These are phyloP conservation scores for Monosporascus sp. DNA, from an alignment of 2,329 filamentous ascomycete species.

Conservation along the genomic window DNA sequence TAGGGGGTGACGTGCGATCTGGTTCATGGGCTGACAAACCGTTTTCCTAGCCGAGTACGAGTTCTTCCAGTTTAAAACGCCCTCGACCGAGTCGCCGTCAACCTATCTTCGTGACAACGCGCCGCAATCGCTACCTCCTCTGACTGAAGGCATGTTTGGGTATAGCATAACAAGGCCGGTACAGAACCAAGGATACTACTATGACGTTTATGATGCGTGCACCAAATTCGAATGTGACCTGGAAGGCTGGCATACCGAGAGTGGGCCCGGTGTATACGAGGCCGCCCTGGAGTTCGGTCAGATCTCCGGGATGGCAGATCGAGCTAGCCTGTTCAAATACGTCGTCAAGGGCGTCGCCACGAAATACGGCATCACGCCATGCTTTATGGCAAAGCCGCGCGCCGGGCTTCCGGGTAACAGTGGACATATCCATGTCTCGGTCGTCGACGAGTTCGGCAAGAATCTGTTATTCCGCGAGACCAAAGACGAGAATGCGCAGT, in stretches of 20 bases:
- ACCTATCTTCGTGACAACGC: slow-evolving; percentile 62
- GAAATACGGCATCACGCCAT: slow-evolving; percentile 87
- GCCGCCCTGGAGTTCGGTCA: slow-evolving; percentile 90
- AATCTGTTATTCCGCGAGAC: slow-evolving; percentile 77
- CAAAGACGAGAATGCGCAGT: slow-evolving; percentile 66
- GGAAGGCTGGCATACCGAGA: slow-evolving; percentile 82
- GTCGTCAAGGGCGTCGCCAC: slow-evolving; percentile 84
- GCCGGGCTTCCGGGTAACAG: slow-evolving; percentile 90
- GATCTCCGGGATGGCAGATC: slow-evolving; percentile 84
- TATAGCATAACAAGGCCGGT: slow-evolving; percentile 73
- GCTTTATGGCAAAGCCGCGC: slow-evolving; percentile 97
- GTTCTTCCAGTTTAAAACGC: slow-evolving; percentile 47
- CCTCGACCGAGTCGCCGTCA: slow-evolving; percentile 51
- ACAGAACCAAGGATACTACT: slow-evolving; percentile 80
- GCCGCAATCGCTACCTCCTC: slow-evolving; percentile 56
- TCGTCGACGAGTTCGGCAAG: slow-evolving; percentile 73
- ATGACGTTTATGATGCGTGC: slow-evolving; percentile 69
- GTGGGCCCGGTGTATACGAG: slow-evolving; percentile 84
- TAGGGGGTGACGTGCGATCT: too few relatives aligned
- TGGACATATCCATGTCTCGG: slow-evolving; percentile 90
- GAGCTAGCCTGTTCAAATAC: slow-evolving; percentile 89
- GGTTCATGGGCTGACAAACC: neutral
- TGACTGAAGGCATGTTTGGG: slow-evolving; percentile 80
- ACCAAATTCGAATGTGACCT: slow-evolving; percentile 66
- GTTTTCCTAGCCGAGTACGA: slow-evolving; percentile 64